Base-by-base conservation (phyloP, 2,329 filamentous ascomycete genomes). In the Epichloe uncinata region DNA sequence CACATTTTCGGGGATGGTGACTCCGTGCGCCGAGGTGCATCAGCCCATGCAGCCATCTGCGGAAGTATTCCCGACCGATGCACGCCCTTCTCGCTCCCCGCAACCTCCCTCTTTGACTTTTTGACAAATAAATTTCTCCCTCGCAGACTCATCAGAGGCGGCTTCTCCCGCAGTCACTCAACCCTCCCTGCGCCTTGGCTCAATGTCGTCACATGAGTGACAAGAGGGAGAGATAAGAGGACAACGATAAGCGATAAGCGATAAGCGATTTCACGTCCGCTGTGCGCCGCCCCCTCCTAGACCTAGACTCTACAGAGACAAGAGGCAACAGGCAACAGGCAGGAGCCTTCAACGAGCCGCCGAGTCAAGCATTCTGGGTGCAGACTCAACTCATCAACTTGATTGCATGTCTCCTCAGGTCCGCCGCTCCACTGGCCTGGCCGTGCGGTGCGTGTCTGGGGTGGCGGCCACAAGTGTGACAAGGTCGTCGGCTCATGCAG, bases 331-430 rank as follows among this genome's bases (percentile, higher is more conserved):
- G 26, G 26, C 26, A 30, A 4, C 20, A 22, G 20, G 20, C 4
- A 22, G 26, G 6, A 3, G 22, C 22, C 26, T 30, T 22, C 6
- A 41, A 41, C n/a, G 38, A 13, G 12, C 16, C 16, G n/a, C 16
- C 18, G 18, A 41, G 8, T n/a, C 16, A 11, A 16, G 38, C n/a
- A 12, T 16, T 26, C 22, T 26, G 22, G 20, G 16, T 20, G 20
- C 38, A 41, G 38, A 41, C 20, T 26, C 16, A 18, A 22, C 11
- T 15, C 38, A 42, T 20, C n/a, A 22, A 22, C 15, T n/a, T 4
- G 4, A 26, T 11, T 36, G 30, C 52, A 64, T 70, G 63, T 60
- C 59, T 62, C 52, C 58, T 54, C 62, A 60, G 60, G 60, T 60
- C 53, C 60, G 56, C 57, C 61, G 58, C 57, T 59, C 60, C 53